Base-by-base conservation (phyloP, 805 yeast genomes). In the Scheffersomyces spartinae region DNA sequence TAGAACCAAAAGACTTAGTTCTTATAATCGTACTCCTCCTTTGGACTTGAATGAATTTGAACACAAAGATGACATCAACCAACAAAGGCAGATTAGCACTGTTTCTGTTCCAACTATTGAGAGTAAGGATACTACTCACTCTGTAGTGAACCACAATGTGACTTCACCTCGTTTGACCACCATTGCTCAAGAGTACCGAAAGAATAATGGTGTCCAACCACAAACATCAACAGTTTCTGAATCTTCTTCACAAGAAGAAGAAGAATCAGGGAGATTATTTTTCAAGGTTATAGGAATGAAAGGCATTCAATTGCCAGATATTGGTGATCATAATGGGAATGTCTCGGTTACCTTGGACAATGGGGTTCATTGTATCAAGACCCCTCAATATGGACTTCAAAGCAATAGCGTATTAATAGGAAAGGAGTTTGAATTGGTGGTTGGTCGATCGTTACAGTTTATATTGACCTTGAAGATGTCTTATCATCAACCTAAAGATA, bases 361-460 rank as follows among this genome's bases (percentile, higher is more conserved):
- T 45, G 94, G 94, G 5, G 71, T 73, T 19, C 93, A 85, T 43
- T 68, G 82, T 31, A 67, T 82, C 24, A 68, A 74, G 18, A 83
- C 94, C 0, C 68, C 74, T 6, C 61, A 65, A 47, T 35, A 36
- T 13, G 46, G 58, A 5, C 63, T 65, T 38, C 39, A 42, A 13
- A 38, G 43, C 3, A 36, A 45, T 11, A 39, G 40, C 17, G 50
- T 64, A 18, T 31, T 52, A 7, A 52, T 82, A 26, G 66, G 66
- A 24, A 83, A 80, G 42, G 95, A 86, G 42, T 83, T 83, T 46
- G 95, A 84, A 47, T 55, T 78, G 35, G 61, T 75, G 3, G 78
- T 78, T 14, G 72, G 68, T 11, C 71, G 66, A 10, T 54, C 64
- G 3, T 58, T 78, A 14, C 79, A 78, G 33, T 58, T 86, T 22